Base-by-base conservation (phyloP, 2,329 filamentous ascomycete species). In the Akanthomyces dipterigenus region DNA sequence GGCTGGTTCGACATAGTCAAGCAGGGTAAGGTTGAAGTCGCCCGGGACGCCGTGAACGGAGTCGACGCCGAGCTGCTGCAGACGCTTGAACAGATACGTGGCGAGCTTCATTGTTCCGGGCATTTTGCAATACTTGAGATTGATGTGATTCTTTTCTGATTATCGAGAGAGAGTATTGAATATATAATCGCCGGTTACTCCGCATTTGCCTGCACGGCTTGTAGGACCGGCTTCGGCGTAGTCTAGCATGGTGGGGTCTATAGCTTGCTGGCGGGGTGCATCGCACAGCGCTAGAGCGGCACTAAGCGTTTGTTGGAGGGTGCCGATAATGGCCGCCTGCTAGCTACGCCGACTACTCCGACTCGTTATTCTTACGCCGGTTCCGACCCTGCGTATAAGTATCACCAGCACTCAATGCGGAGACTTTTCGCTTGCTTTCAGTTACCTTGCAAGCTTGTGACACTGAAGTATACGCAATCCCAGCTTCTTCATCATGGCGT, bases 61-160 rank as follows among this genome's bases (percentile, higher is more conserved):
- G 28, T 77, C 74, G 34, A 88, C 77, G 40, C 85, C 84, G 14
- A 88, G 74, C 67, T 88, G 79, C 63, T 79, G 73, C 16, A 88
- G 75, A 50, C 86, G 76, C 38, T 74, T 78, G 67, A 86, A 87
- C 65, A 88, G 78, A 65, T 88, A 88, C 66, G 85, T 80, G 49
- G 82, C 81, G 55, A 86, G 78, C 62, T 83, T 80, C 34, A 64
- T 46, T 2, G 62, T 64, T 24, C 55, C 14, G 3, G 42, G 78
- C 63, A 62, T 55, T 14, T 46, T 56, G 34, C n/a, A 14, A 45
- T 5, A 45, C 7, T 26, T 42, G 31, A 31, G 28, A 22, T 49
- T 11, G 36, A 9, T 16, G 4, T 9, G 14, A 38, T 6, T 34
- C 46, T 8, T 7, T 16, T 12, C 12, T 16, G 16, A 49, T 12